phyloP scores from a whole-genome alignment of 2,329 filamentous ascomycete genomes.

The Sodiomyces alkalinus region DNA sequence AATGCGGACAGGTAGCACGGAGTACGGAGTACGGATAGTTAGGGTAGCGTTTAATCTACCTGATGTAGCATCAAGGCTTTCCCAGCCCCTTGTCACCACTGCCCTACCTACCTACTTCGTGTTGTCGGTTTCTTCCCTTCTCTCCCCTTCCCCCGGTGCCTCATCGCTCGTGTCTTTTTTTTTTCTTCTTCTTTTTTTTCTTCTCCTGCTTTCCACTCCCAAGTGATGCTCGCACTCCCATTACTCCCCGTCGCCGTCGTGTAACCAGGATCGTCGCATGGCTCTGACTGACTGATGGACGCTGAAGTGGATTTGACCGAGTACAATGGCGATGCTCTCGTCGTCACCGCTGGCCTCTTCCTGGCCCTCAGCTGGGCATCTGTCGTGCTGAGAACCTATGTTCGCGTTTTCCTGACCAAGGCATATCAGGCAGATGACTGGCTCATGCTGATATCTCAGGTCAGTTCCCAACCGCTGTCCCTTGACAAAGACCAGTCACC shows the following conservation, averaged over 20 bases:
- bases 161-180: background rate
- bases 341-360: conserved; percentile 20
- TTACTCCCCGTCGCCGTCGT: no score
- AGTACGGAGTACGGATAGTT: no score
- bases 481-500: conserved; percentile 1
- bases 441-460: conserved; percentile 35
- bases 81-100: background rate
- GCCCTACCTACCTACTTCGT: background rate
- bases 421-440: conserved; percentile 35
- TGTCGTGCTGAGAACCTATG: conserved; percentile 27
- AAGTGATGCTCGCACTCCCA: conserved; percentile 3
- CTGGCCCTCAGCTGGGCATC: conserved; percentile 25
- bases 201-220: conserved; percentile 5
- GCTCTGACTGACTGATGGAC: no score
- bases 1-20: no score
- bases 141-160: conserved; percentile 2
- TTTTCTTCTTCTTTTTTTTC: conserved; percentile 6
- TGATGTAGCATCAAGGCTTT: no score
- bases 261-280: no score
- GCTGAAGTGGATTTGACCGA: conserved; percentile 18
- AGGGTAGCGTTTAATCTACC: no score
- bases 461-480: conserved; percentile 14
- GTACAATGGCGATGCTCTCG: conserved; percentile 22
- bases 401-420: conserved; percentile 25
- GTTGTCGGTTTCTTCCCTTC: conserved; percentile 2